Conservation (phyloP, 768 basidiomycete genomes). For the Mycena albidolilacea region DNA sequence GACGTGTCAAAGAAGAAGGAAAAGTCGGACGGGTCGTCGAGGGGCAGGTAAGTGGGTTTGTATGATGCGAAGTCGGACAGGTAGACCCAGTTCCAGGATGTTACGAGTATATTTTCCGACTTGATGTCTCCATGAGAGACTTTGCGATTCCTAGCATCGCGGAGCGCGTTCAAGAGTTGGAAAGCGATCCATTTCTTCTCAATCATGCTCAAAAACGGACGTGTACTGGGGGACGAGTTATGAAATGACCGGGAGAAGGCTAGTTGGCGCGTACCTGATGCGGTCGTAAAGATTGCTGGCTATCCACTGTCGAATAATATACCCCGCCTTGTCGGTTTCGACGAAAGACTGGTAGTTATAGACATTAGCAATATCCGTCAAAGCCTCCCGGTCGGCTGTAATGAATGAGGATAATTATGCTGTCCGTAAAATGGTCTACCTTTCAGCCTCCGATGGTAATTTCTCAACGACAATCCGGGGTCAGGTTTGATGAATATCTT, state of each 20-base stretch:
- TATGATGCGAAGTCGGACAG: slow-evolving; percentile 96
- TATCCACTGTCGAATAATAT: slow-evolving; percentile 94
- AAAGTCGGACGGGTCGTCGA: slow-evolving; percentile 97
- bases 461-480: slow-evolving; percentile 82
- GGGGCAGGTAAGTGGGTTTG: slow-evolving; percentile 95
- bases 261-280: slow-evolving; percentile 80
- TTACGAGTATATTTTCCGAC: slow-evolving; percentile 96
- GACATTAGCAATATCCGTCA: slow-evolving; percentile 89
- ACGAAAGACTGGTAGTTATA: slow-evolving; percentile 91
- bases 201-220: slow-evolving; percentile 90
- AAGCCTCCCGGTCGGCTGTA: slow-evolving; percentile 87
- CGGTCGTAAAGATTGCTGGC: slow-evolving; percentile 96
- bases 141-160: slow-evolving; percentile 87
- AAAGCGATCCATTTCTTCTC: slow-evolving; percentile 99
- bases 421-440: slow-evolving; percentile 55
- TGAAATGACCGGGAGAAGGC: background rate
- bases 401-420: slow-evolving; percentile 14
- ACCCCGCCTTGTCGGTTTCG: slow-evolving; percentile 97
- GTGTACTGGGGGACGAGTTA: slow-evolving; percentile 73
- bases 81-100: slow-evolving; percentile 96
- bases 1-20: slow-evolving; percentile 98
- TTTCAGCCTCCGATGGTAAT: slow-evolving; percentile 85
- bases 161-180: slow-evolving; percentile 88
- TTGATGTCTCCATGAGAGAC: slow-evolving; percentile 99
- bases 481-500: slow-evolving; percentile 98